Evolutionary conservation across 2,329 filamentous ascomycete genomes (phyloP).

Genomic region (Colletotrichum chrysophilum): DNA sequence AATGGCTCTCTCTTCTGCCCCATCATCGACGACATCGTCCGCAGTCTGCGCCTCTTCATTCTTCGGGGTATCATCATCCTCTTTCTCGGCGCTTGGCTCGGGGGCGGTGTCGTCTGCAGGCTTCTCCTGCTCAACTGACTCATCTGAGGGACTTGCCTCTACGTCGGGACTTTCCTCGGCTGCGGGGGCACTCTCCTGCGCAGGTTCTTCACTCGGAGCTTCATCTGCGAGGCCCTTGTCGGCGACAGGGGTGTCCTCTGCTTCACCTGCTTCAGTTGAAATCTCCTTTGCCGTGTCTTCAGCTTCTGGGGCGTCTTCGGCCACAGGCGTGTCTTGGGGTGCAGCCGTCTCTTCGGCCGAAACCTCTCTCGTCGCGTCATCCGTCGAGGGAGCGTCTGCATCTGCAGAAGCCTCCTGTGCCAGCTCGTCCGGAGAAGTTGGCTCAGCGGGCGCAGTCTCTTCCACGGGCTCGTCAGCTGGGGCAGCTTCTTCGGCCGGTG

Average conservation of each 20-base stretch:
- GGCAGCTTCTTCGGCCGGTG: background rate
- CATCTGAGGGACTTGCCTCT: background rate
- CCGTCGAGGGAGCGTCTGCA: background rate
- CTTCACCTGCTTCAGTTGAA: background rate
- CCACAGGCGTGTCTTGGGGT: background rate
- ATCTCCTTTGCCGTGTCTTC: background rate
- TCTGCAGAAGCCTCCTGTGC: background rate
- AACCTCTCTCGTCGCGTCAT: background rate
- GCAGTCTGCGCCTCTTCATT: background rate
- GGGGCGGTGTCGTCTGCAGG: background rate
- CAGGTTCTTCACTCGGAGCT: background rate
- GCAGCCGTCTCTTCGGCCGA: background rate
- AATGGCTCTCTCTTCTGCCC: background rate
- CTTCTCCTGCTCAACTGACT: background rate
- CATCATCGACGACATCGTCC: background rate
- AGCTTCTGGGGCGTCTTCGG: background rate
- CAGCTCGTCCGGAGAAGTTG: background rate
- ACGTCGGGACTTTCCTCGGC: background rate
- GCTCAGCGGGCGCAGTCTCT: background rate
- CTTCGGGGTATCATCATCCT: background rate
- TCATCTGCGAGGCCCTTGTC: background rate
- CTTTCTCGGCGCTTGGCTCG: conserved; percentile 12
- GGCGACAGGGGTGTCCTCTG: background rate
- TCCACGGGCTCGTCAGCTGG: background rate
- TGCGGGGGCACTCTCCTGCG: background rate